Conservation (phyloP, 495 filamentous ascomycete species). For the Penicillium arizonense region DNA sequence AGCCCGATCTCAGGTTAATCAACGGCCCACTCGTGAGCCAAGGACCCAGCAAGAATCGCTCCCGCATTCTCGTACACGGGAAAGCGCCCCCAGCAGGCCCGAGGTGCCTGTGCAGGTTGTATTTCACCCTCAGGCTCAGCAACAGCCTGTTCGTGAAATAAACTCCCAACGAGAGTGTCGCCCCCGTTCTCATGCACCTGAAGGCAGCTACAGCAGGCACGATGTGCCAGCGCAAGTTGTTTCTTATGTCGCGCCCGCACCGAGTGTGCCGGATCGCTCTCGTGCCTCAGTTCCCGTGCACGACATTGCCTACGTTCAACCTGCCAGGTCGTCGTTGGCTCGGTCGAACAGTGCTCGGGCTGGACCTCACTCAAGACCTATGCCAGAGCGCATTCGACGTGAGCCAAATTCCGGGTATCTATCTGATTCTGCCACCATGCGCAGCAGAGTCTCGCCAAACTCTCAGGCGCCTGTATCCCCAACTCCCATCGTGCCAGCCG, state of each 20-base stretch:
- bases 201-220: not conserved
- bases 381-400: conserved; percentile 1
- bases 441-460: conserved; percentile 5
- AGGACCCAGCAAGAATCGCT: not conserved
- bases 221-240: conserved; percentile 1
- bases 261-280: conserved; percentile 2
- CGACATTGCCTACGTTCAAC: not conserved
- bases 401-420: conserved; percentile 18
- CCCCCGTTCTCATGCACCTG: not conserved
- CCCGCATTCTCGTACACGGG: conserved; percentile 5
- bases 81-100: not conserved
- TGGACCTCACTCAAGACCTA: not conserved
- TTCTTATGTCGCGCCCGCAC: conserved; percentile 1
- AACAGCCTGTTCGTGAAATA: not conserved
- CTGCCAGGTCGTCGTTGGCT: conserved; percentile 2
- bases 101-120: not conserved
- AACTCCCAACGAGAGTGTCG: not conserved
- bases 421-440: conserved; percentile 25
- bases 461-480: not conserved
- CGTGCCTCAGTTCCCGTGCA: conserved; percentile 7
- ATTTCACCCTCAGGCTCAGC: not conserved
- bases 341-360: conserved; percentile 23
- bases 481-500: not conserved
- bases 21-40: not conserved
- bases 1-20: not conserved